A percentile compares a stretch with the other conserved stretches of the same genome.
These are phyloP conservation scores for Senna siamea DNA, from an alignment of 306 rosid species.

Conservation along the genomic window DNA sequence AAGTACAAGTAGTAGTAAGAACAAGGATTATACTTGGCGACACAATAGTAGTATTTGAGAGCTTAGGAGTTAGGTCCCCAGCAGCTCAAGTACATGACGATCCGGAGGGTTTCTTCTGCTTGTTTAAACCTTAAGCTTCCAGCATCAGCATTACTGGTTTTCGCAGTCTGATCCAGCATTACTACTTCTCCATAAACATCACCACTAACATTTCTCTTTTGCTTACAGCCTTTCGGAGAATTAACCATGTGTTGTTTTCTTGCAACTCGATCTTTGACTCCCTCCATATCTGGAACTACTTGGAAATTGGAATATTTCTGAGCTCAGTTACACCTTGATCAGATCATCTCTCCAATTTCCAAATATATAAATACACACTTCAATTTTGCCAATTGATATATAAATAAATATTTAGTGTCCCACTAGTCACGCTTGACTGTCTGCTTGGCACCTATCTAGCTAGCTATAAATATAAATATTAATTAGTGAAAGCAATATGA, in stretches of 20 bases:
- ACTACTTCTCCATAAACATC: background rate
- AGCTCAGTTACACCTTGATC: background rate
- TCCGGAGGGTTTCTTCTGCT: slow-evolving; percentile 58
- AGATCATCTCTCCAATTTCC: background rate
- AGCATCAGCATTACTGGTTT: background rate
- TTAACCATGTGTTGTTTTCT: background rate
- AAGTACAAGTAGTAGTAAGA: background rate
- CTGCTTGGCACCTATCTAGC: background rate
- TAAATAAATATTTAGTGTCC: background rate
- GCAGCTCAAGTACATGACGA: slow-evolving; percentile 65
- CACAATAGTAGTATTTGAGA: background rate
- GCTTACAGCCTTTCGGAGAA: background rate
- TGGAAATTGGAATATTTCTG: background rate
- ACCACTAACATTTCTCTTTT: background rate
- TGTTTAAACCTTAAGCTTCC: slow-evolving; percentile 35
- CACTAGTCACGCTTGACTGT: slow-evolving; percentile 13
- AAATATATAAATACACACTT: background rate
- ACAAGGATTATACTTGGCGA: slow-evolving; percentile 3
- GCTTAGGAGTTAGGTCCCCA: slow-evolving; percentile 36
- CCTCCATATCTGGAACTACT: slow-evolving; percentile 18
- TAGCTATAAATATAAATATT: background rate
- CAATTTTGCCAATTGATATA: background rate
- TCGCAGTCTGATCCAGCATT: background rate
- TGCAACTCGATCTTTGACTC: background rate
- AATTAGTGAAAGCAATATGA: too few species aligned